Base-by-base conservation (phyloP, 108 stramenopile genomes). In the Cylindrotheca closterium region DNA sequence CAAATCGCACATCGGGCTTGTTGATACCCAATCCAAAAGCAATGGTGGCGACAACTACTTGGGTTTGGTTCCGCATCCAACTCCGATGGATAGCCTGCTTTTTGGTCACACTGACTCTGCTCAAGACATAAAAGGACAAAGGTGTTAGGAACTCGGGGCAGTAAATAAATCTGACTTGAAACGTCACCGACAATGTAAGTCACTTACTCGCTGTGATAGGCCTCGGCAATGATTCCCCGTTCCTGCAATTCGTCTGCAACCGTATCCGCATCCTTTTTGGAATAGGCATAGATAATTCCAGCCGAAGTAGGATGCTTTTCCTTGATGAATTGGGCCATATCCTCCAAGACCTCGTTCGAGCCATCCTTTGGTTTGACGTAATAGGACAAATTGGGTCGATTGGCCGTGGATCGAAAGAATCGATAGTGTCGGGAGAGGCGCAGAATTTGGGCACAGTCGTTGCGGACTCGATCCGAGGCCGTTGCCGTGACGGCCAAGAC, bases 11-110 rank as follows among this genome's bases (percentile, higher is more conserved):
- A 60, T 78, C 67, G 28, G 95, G 84, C 54, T 96, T 93, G 79
- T 99, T 96, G 67, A 99, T 97, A 22, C 98, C 98, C 59, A 99
- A 75, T 17, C 97, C 97, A 79, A 96, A 99, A 0, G 97, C 98
- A 58, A 97, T 94, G 23, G 98, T 98, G 0, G 94, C 99, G 22
- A 86, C 95, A 17, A 84, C 95, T 8, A 97, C 96, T 74, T 95
- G 93, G 5, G 90, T 84, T 42, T 89, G 66, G 47, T 96, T 91
- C 27, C 71, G 58, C 84, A 95, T 96, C 91, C 93, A 92, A 52
- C 75, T 77, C 61, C 78, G 75, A 58, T 96, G 93, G 47, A 96
- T 81, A 30, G 61, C 53, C 50, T 68, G 37, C 56, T 92, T 91
- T 10, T 62, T 47, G 21, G 75, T 47, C 3, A 72, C 61, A 23